A percentile compares a stretch with the other conserved stretches of the same genome.
Conservation (phyloP, 192 early-diverging fungal genomes). For the Diversispora eburnea region DNA sequence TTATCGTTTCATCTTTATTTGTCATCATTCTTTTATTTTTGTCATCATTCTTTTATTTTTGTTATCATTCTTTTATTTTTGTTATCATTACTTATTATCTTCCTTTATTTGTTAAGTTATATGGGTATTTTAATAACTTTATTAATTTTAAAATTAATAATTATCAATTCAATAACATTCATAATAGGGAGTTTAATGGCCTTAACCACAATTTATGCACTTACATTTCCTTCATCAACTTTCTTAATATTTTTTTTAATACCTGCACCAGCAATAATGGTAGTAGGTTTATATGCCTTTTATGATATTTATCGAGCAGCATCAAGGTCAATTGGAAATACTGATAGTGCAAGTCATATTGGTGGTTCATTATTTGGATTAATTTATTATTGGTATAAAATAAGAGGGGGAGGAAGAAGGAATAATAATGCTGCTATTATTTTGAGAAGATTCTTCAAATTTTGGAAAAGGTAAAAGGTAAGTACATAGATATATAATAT, state of each 20-base stretch:
- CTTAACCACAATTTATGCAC: constrained; percentile 40
- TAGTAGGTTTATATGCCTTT: constrained; percentile 37
- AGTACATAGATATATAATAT: no score
- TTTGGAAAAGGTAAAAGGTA: no score
- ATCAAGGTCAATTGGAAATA: constrained; percentile 20
- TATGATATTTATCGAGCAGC: constrained; percentile 40
- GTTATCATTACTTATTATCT: no score
- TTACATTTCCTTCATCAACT: constrained; percentile 33
- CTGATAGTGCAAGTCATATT: constrained; percentile 39
- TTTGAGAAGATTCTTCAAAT: no score
- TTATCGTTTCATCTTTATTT: background rate
- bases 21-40: background rate
- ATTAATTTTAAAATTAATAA: no score
- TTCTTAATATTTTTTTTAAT: constrained; percentile 42
- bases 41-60: background rate
- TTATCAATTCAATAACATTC: no score
- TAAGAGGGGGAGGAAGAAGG: constrained; percentile 19
- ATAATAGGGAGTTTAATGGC: constrained; percentile 28
- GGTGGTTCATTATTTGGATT: constrained; percentile 38
- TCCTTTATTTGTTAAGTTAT: no score
- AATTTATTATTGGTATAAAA: constrained; percentile 36
- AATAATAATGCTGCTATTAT: background rate
- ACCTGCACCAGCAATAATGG: constrained; percentile 40
- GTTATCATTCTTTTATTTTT: background rate
- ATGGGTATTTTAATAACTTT: no score